Percentiles rank a stretch among this genome's conserved stretches.
Evolutionary conservation across 805 yeast species (phyloP).

Genomic region (Candida stauntonica): DNA sequence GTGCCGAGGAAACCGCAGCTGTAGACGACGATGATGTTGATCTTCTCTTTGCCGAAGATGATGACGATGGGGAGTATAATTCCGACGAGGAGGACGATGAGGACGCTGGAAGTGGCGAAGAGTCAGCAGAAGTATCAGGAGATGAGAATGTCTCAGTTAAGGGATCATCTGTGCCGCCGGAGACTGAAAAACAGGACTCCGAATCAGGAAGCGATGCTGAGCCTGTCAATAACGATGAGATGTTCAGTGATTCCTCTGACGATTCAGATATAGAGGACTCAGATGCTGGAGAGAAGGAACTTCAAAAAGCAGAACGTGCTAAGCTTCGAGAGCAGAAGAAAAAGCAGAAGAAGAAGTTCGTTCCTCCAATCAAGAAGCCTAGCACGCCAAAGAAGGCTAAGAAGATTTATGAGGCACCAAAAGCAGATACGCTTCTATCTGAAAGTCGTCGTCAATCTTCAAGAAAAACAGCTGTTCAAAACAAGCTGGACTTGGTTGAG

Average conservation of each 20-base stretch:
- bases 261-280: slow-evolving; percentile 52
- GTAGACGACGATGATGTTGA: slow-evolving; percentile 67
- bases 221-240: slow-evolving; percentile 31
- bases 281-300: slow-evolving; percentile 65
- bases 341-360: slow-evolving; percentile 24
- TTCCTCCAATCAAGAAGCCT: slow-evolving; percentile 33
- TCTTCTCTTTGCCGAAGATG: slow-evolving; percentile 63
- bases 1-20: slow-evolving; percentile 50
- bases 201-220: slow-evolving; percentile 16
- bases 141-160: background rate
- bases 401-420: slow-evolving; percentile 33
- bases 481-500: slow-evolving; percentile 70
- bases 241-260: slow-evolving; percentile 44
- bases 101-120: slow-evolving; percentile 23
- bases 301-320: slow-evolving; percentile 40
- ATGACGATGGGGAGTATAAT: slow-evolving; percentile 46
- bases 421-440: slow-evolving; percentile 49
- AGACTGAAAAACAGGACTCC: slow-evolving; percentile 25
- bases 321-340: slow-evolving; percentile 29
- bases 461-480: slow-evolving; percentile 72
- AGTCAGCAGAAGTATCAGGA: background rate
- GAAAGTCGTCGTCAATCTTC: slow-evolving; percentile 66
- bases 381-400: slow-evolving; percentile 28
- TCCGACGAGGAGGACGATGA: slow-evolving; percentile 30
- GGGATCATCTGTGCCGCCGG: background rate